Base-by-base conservation (phyloP, 495 filamentous ascomycete genomes). In the Barbatosphaeria neglecta region DNA sequence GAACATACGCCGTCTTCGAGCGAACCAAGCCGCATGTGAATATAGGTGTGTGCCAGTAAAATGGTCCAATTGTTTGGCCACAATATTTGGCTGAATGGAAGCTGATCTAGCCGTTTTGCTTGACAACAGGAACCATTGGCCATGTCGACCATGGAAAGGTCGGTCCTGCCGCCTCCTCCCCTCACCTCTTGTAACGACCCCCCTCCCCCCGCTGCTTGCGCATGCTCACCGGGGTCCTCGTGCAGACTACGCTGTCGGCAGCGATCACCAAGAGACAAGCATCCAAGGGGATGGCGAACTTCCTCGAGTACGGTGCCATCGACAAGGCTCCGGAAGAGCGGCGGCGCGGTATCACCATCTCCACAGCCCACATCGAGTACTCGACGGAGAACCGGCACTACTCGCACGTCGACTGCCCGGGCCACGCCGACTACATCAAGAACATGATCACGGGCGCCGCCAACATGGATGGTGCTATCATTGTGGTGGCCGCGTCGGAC, bases 351-450 rank as follows among this genome's bases (percentile, higher is more conserved):
- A 98, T 98, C 68, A 98, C 92, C 60, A 98, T 98, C 71, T 87
- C 92, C 41, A 87, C 90, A 35, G 87, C 92, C 51, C 92, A 98
- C 72, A 94, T 98, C 69, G 92, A 98, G 74, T 98, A 96, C 70
- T 73, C 83, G 58, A 97, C 92, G 62, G 84, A 94, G 5, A 64
- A 63, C 55, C 81, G 93, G 53, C 92, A 98, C 73, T 98, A 98
- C 73, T 89, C 92, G 58, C 92, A 98, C 79, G 92, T 98, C 73
- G 92, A 98, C 79, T 98, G 92, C 68, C 92, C 92, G 45, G 92
- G 92, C 67, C 92, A 98, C 81, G 92, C 92, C 63, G 92, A 98
- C 87, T 98, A 97, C 76, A 96, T 98, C 72, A 98, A 98, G 82
- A 98, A 98, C 80, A 96, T 96, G 90, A 96, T 96, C 67, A 95